Base-by-base conservation (phyloP, 495 filamentous ascomycete genomes). In the Amphirosellinia nigrospora region DNA sequence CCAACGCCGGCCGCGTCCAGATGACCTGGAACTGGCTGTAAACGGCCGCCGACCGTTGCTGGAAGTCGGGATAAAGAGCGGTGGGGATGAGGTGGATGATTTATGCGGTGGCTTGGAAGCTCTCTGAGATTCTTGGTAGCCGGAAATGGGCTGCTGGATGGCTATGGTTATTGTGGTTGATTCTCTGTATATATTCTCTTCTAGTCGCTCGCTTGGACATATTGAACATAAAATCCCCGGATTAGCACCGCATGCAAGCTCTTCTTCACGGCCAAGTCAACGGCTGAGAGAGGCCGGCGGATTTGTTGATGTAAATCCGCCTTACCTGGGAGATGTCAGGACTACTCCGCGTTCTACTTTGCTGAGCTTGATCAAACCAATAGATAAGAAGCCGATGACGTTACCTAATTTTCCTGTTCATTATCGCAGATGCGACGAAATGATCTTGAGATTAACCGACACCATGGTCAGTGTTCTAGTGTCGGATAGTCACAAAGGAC, bases 11-110 rank as follows among this genome's bases (percentile, higher is more conserved):
- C 36, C 56, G 71, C 16, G 61, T 78, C 43, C 36, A 67, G 41
- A 76, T 78, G 43, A 73, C 69, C 28, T 81, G 80, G 80, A 58
- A 75, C 32, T 78, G 70, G 70, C n/a, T 75, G 23, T 75, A 73
- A 64, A 21, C n/a, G n/a, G n/a, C n/a, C n/a, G n/a, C n/a, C n/a
- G n/a, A n/a, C n/a, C n/a, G n/a, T n/a, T n/a, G 23, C 10, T 53
- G 9, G 50, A 6, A 16, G 26, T 16, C 50, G 50, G 26, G 9
- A 30, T 16, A 30, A 30, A 30, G 13, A 52, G 48, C 23, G 48
- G 48, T 53, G 11, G 50, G 6, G 56, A 36, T 36, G 30, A n/a
- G 4, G 30, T 53, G 46, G 32, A 2, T 43, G 19, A n/a, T 15
- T 19, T 39, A 4, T 28, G 48, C 36, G 48, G 48, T 43, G 36